A percentile compares a stretch with the other conserved stretches of the same genome.
Conservation (phyloP, 139 green algal genomes). For the Mesotaenium endlicherianum region DNA sequence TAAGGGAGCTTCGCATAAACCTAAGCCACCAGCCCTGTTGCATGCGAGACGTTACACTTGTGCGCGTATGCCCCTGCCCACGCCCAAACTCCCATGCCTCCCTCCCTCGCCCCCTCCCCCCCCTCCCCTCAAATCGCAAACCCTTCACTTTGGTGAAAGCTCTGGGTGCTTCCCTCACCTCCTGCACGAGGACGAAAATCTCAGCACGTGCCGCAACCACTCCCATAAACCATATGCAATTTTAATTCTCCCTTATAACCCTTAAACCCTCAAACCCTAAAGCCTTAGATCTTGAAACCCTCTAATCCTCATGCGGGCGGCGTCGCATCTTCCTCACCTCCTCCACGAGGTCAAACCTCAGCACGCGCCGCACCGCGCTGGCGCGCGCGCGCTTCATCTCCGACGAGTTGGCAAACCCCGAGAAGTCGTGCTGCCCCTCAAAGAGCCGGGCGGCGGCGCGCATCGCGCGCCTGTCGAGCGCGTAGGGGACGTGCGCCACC, state of each 20-base stretch:
- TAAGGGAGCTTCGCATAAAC: too few relatives aligned
- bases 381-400: slow-evolving; percentile 24
- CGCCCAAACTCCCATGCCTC: too few relatives aligned
- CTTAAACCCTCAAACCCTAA: not conserved
- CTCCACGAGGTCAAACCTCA: slow-evolving; percentile 57
- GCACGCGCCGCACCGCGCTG: slow-evolving; percentile 62
- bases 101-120: too few relatives aligned
- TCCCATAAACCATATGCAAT: too few relatives aligned
- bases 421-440: slow-evolving; percentile 73
- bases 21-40: too few relatives aligned
- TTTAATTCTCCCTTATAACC: too few relatives aligned
- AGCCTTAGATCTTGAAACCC: not conserved
- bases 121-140: too few relatives aligned
- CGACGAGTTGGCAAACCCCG: slow-evolving; percentile 62
- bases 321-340: not conserved
- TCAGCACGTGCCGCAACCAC: not conserved
- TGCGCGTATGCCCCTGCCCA: too few relatives aligned
- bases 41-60: too few relatives aligned
- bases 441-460: slow-evolving; percentile 4
- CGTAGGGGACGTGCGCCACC: slow-evolving; percentile 2
- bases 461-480: slow-evolving; percentile 48
- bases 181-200: not conserved
- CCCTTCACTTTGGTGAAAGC: not conserved
- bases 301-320: not conserved
- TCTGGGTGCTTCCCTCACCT: not conserved